Percentiles rank a stretch among this genome's conserved stretches.
These are phyloP conservation scores for Pulchroboletus neoregius DNA, from an alignment of 1,284 basidiomycete species.

Conservation along the genomic window DNA sequence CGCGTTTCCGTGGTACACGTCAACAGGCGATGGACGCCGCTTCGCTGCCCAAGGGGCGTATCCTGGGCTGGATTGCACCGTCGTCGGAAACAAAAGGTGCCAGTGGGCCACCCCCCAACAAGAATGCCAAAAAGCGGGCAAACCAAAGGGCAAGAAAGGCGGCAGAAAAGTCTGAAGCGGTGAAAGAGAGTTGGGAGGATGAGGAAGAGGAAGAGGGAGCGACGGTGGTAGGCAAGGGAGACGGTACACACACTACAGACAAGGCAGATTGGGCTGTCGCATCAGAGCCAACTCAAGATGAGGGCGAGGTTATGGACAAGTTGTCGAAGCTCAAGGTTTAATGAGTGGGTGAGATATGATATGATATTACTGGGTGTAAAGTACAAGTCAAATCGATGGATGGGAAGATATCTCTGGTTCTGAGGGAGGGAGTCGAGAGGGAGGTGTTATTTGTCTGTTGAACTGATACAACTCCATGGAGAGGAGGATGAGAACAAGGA, in stretches of 20 bases:
- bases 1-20: constrained; percentile 74
- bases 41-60: constrained; percentile 67
- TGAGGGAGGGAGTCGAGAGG: constrained; percentile 29
- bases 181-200: constrained; percentile 76
- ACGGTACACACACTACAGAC: constrained; percentile 2
- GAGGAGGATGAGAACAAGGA: constrained; percentile 63
- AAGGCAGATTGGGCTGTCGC: constrained; percentile 2
- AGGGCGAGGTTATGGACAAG: constrained; percentile 40
- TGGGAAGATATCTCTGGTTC: constrained; percentile 8
- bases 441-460: constrained; percentile 36
- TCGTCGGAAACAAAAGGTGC: constrained; percentile 35
- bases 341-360: constrained; percentile 10
- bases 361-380: constrained; percentile 21
- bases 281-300: constrained; percentile 10
- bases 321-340: constrained; percentile 41
- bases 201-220: constrained; percentile 53
- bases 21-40: constrained; percentile 67
- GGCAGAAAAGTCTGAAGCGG: constrained; percentile 44
- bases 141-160: constrained; percentile 67
- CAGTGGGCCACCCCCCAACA: constrained; percentile 42
- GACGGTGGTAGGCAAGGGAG: too few relatives aligned
- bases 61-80: constrained; percentile 75
- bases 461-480: constrained; percentile 58
- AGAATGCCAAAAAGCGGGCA: constrained; percentile 76
- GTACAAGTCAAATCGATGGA: constrained; percentile 12